phyloP scores from a whole-genome alignment of 306 rosid species.

The Vachellia collinsii region DNA sequence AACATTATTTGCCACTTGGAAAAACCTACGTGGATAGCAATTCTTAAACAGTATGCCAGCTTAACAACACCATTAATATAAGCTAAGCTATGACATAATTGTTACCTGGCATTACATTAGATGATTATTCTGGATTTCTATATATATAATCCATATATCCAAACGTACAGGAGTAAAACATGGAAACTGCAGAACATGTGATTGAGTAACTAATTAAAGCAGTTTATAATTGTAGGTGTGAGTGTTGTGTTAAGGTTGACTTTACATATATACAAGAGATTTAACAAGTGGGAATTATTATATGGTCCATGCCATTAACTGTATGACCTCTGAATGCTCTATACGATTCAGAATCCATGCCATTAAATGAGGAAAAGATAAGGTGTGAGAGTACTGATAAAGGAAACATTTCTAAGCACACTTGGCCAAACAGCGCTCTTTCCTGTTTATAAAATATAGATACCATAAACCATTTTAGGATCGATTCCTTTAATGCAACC shows the following conservation, averaged over 20 bases:
- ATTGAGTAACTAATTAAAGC: not conserved
- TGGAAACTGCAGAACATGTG: not conserved
- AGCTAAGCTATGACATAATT: not conserved
- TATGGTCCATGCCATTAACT: not conserved
- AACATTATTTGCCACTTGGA: not conserved
- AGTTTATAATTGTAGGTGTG: not conserved
- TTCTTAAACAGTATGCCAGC: not conserved
- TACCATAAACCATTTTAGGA: not conserved
- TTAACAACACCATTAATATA: not conserved
- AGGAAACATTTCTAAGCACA: not conserved
- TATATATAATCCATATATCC: not conserved
- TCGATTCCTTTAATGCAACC: not conserved
- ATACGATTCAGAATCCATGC: not conserved
- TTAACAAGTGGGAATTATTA: conserved; percentile 11
- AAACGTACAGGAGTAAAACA: conserved; percentile 7
- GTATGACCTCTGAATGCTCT: not conserved
- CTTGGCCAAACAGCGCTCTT: not conserved
- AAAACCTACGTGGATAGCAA: not conserved
- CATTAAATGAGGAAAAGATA: not conserved
- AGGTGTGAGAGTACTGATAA: too few species aligned
- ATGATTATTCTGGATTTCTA: not conserved
- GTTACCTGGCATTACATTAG: not conserved
- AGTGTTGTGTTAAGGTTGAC: conserved; percentile 20
- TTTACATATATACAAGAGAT: not conserved
- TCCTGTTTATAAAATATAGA: not conserved